Conservation (phyloP, 352 stramenopile species). For the Aphanomyces invadans region DNA sequence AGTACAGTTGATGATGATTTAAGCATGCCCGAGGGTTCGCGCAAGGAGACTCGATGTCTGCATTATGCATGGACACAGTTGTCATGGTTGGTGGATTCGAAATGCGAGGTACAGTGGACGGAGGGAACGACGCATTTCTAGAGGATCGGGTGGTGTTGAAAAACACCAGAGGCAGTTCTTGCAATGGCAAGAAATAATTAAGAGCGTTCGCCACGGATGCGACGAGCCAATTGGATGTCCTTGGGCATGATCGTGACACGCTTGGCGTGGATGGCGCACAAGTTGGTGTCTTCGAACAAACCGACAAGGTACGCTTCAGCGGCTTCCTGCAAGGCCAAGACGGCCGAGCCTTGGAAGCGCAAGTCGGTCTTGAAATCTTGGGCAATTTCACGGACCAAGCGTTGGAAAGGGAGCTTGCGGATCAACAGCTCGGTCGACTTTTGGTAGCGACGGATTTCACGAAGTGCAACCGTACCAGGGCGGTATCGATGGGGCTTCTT, state of each 20-base stretch:
- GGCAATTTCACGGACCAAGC: constrained; percentile 84
- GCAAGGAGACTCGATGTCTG: too few relatives aligned
- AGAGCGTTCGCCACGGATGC: constrained; percentile 87
- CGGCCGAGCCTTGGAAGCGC: constrained; percentile 92
- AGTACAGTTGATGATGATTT: too few relatives aligned
- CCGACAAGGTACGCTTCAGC: constrained; percentile 91
- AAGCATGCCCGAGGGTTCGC: too few relatives aligned
- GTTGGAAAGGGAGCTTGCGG: constrained; percentile 80
- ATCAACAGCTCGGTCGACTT: constrained; percentile 84
- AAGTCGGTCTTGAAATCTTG: constrained; percentile 96
- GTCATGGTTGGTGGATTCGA: too few relatives aligned
- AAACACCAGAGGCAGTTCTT: constrained; percentile 26
- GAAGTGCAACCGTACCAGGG: constrained; percentile 68
- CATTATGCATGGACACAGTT: too few relatives aligned
- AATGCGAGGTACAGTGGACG: too few relatives aligned
- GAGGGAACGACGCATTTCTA: not conserved
- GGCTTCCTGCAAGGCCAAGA: constrained; percentile 89
- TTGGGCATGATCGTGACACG: constrained; percentile 96
- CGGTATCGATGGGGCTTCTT: constrained; percentile 82
- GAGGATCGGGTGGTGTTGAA: constrained; percentile 28
- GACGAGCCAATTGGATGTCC: constrained; percentile 91
- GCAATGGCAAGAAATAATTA: constrained; percentile 33
- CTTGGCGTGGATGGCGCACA: constrained; percentile 94
- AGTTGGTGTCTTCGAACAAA: constrained; percentile 94
- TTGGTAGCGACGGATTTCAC: constrained; percentile 82